Evolutionary conservation across 2,329 filamentous ascomycete species (phyloP).

Genomic region (Exophiala spinifera): DNA sequence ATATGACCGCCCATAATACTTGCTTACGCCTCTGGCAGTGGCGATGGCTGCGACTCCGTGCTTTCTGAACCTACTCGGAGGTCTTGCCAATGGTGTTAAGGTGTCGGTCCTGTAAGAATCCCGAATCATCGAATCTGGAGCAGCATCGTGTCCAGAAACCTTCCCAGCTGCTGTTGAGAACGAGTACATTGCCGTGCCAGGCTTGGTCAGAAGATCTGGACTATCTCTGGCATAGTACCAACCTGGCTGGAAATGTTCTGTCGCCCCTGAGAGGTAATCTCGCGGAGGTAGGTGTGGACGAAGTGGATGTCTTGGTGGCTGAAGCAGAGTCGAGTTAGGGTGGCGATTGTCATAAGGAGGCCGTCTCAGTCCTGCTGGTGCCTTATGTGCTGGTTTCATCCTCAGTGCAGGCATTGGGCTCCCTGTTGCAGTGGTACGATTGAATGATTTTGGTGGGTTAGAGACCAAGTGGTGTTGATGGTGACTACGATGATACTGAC

Average conservation of each 20-base stretch:
- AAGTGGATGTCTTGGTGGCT: slow-evolving; percentile 2
- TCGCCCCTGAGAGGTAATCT: slow-evolving; percentile 1
- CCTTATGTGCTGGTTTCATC: slow-evolving; percentile 9
- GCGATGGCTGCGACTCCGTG: slow-evolving; percentile 26
- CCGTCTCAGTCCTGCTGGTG: slow-evolving; percentile 4
- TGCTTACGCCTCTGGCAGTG: slow-evolving; percentile 21
- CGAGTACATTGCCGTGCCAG: slow-evolving; percentile 20
- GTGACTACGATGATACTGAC: background rate
- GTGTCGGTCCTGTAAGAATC: slow-evolving; percentile 31
- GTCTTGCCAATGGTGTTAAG: slow-evolving; percentile 26
- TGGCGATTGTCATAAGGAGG: slow-evolving; percentile 6
- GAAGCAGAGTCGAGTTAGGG: background rate
- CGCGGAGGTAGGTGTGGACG: slow-evolving; percentile 2
- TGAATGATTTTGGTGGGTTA: slow-evolving; percentile 11
- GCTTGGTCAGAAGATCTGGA: background rate
- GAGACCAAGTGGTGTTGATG: background rate
- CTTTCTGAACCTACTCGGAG: slow-evolving; percentile 26
- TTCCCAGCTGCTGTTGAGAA: slow-evolving; percentile 30
- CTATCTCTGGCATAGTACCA: slow-evolving; percentile 27
- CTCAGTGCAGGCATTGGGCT: slow-evolving; percentile 28
- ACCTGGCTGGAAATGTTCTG: slow-evolving; percentile 28
- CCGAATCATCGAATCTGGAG: slow-evolving; percentile 28
- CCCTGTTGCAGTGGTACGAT: slow-evolving; percentile 27
- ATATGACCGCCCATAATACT: slow-evolving; percentile 20
- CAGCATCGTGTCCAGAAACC: slow-evolving; percentile 23